Evolutionary conservation across 1,284 basidiomycete species (phyloP).

Genomic region (Trichosporon inkin): DNA sequence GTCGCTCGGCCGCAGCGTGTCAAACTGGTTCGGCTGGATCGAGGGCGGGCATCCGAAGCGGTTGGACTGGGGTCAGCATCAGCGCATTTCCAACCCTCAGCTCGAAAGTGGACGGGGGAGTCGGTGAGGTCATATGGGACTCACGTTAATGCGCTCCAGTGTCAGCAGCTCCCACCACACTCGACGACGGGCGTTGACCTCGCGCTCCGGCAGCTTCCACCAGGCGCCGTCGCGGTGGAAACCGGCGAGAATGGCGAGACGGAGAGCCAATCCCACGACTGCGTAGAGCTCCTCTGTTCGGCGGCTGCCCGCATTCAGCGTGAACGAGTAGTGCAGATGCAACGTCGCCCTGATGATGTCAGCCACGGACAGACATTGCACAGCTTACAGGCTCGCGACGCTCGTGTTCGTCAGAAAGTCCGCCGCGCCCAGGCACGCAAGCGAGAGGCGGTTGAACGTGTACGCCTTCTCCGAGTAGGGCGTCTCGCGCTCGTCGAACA

Average conservation of each 20-base stretch:
- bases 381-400: conserved; percentile 1
- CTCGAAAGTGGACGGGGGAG: no score
- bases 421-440: neutral
- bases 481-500: neutral
- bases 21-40: conserved; percentile 2
- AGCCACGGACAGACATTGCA: neutral
- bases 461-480: conserved; percentile 1
- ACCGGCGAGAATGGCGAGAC: neutral
- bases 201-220: conserved; percentile 4
- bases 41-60: conserved; percentile 2
- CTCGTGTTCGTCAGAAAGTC: conserved; percentile 5
- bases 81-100: no score
- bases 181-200: neutral
- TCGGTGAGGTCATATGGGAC: neutral
- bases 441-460: conserved; percentile 4
- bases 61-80: neutral
- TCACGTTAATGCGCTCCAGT: conserved; percentile 3
- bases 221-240: conserved; percentile 3
- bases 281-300: conserved; percentile 2
- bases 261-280: neutral
- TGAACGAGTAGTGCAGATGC: conserved; percentile 5
- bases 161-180: conserved; percentile 7
- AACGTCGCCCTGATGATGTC: neutral
- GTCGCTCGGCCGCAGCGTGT: neutral
- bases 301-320: neutral